These are phyloP conservation scores for Pythium pyrilobum DNA, from an alignment of 352 stramenopile species.

Conservation along the genomic window DNA sequence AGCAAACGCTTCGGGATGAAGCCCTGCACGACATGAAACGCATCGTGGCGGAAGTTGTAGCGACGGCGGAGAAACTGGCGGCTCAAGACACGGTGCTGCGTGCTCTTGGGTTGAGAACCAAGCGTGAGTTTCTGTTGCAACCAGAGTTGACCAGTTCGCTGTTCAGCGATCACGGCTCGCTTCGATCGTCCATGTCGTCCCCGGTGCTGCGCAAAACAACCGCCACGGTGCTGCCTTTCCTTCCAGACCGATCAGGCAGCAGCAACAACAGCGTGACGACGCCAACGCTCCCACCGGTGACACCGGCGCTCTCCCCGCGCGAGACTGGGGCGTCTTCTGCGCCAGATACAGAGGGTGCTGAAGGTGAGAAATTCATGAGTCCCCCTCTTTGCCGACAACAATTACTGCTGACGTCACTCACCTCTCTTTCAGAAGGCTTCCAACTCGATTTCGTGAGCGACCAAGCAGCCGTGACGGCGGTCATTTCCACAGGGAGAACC, in stretches of 20 bases:
- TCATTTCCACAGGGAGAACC: not conserved
- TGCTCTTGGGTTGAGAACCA: not conserved
- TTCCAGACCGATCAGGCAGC: not conserved
- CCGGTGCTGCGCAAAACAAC: not conserved
- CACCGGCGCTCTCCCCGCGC: not conserved
- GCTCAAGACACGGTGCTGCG: not conserved
- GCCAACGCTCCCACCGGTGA: not conserved
- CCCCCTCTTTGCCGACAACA: not conserved
- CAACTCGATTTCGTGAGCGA: not conserved
- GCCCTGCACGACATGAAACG: slow-evolving; percentile 22
- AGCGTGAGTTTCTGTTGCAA: not conserved
- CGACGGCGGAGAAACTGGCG: slow-evolving; percentile 10
- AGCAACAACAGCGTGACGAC: not conserved
- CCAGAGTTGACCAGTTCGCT: slow-evolving; percentile 1
- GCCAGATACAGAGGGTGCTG: not conserved
- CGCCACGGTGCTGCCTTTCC: not conserved
- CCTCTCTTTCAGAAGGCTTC: too few relatives aligned
- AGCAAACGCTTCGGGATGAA: slow-evolving; percentile 28
- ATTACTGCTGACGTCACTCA: not conserved
- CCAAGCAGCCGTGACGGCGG: too few relatives aligned
- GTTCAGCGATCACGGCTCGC: not conserved
- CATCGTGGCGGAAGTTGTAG: slow-evolving; percentile 27
- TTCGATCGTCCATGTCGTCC: not conserved
- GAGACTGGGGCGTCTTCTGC: not conserved
- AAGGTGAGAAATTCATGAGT: not conserved